These are phyloP conservation scores for Cryptococcus deneoformans DNA, from an alignment of 1,284 basidiomycete species.

Conservation along the genomic window DNA sequence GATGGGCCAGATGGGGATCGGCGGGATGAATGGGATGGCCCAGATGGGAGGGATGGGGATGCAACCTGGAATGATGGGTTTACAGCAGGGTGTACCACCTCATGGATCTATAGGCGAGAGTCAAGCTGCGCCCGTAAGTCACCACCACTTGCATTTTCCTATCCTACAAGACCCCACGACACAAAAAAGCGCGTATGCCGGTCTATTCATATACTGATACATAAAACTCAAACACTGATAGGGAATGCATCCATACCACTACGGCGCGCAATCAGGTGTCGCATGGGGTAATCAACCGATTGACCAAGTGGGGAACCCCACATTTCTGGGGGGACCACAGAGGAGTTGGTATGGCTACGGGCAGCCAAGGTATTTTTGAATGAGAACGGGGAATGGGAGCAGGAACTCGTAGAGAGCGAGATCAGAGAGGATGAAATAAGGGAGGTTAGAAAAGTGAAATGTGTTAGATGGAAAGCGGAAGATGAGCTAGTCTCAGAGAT, in stretches of 20 bases:
- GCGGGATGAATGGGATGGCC: conserved; percentile 11
- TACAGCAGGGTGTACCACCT: conserved; percentile 8
- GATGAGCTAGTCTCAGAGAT: neutral
- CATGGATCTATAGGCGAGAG: conserved; percentile 26
- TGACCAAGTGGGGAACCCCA: conserved; percentile 35
- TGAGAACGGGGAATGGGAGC: neutral
- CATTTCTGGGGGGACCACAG: conserved; percentile 25
- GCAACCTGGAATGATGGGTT: conserved; percentile 9
- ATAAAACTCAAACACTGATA: conserved; percentile 1
- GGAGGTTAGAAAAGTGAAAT: neutral
- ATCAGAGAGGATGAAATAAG: neutral
- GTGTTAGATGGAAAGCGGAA: conserved; percentile 4
- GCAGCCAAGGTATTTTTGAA: conserved; percentile 19
- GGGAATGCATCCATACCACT: conserved; percentile 43
- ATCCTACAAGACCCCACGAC: neutral
- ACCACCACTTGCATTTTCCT: neutral
- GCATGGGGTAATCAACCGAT: conserved; percentile 33
- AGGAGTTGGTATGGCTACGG: conserved; percentile 32
- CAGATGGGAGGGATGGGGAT: conserved; percentile 6
- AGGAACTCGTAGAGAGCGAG: neutral
- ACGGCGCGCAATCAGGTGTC: conserved; percentile 33
- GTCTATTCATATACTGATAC: neutral
- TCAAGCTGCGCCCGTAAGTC: conserved; percentile 35
- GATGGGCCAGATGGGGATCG: conserved; percentile 7
- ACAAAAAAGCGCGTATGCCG: neutral